Percentiles rank a stretch among this genome's conserved stretches.
Evolutionary conservation across 345 rosid species (phyloP).

Genomic region (Toxicodendron radicans): DNA sequence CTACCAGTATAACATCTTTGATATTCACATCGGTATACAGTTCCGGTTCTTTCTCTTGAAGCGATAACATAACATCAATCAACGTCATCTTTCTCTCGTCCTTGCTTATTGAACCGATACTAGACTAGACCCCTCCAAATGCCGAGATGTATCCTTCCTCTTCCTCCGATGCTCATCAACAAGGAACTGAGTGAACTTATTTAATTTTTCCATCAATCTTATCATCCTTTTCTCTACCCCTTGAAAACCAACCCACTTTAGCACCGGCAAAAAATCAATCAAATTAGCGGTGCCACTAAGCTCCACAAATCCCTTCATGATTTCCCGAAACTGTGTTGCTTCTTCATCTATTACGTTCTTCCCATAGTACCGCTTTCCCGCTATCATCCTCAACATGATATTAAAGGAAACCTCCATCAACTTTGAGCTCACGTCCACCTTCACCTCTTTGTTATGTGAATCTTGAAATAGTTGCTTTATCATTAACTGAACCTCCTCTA

Average conservation of each 20-base stretch:
- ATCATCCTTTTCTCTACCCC: background rate
- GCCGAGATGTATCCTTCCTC: background rate
- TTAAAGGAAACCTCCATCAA: slow-evolving; percentile 17
- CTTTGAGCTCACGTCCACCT: slow-evolving; percentile 12
- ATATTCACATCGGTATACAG: slow-evolving; percentile 21
- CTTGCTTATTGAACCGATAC: background rate
- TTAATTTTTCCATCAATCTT: background rate
- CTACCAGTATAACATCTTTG: slow-evolving; percentile 22
- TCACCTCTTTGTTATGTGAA: background rate
- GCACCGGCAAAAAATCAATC: background rate
- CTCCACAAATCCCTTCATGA: background rate
- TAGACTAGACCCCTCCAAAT: background rate
- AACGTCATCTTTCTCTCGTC: slow-evolving; percentile 6
- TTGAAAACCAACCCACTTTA: background rate
- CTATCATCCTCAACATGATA: slow-evolving; percentile 24
- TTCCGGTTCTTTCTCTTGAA: slow-evolving; percentile 24
- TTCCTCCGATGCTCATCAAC: background rate
- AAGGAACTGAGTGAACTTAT: background rate
- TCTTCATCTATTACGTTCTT: background rate
- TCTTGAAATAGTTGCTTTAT: slow-evolving; percentile 5
- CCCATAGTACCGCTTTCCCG: slow-evolving; percentile 23
- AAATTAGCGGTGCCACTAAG: background rate
- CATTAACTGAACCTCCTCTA: slow-evolving; percentile 19
- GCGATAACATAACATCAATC: slow-evolving; percentile 14
- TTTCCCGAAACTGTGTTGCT: background rate